Percentiles rank a stretch among this genome's conserved stretches.
These are phyloP conservation scores for Diaporthe sp. DNA, from an alignment of 2,329 filamentous ascomycete species.

Conservation along the genomic window DNA sequence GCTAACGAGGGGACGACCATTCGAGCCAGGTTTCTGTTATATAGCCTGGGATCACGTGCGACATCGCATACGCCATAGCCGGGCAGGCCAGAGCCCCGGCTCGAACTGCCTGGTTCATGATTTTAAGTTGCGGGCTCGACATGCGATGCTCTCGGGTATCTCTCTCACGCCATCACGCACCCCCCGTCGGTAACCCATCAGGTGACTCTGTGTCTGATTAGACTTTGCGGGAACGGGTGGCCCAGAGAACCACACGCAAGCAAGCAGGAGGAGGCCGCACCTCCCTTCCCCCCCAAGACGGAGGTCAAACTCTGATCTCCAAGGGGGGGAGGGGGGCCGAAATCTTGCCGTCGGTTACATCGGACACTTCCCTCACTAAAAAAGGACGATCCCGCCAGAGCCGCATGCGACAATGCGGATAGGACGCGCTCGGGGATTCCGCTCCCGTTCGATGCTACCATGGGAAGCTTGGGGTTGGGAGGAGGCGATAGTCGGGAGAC, in stretches of 20 bases:
- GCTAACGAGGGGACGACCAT: background rate
- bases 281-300: background rate
- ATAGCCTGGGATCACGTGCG: slow-evolving; percentile 25
- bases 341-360: background rate
- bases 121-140: slow-evolving; percentile 29
- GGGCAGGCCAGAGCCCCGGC: background rate
- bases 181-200: background rate
- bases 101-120: slow-evolving; percentile 3
- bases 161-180: background rate
- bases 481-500: slow-evolving; percentile 8
- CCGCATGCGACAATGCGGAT: background rate
- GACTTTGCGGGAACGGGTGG: slow-evolving; percentile 3
- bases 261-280: background rate
- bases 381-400: slow-evolving; percentile 23
- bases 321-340: background rate
- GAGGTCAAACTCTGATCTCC: slow-evolving; percentile 24
- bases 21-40: background rate
- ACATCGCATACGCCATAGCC: background rate
- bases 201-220: slow-evolving; percentile 5
- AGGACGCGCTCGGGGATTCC: background rate
- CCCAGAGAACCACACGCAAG: background rate
- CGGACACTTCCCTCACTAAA: background rate
- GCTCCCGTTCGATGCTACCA: slow-evolving; percentile 10
- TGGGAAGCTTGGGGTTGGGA: background rate
- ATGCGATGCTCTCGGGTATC: slow-evolving; percentile 26